Evolutionary conservation across 169 alveolate genomes (phyloP), one percentile per base, ranked within the genome.

Genomic region (Babesia ovata): DNA sequence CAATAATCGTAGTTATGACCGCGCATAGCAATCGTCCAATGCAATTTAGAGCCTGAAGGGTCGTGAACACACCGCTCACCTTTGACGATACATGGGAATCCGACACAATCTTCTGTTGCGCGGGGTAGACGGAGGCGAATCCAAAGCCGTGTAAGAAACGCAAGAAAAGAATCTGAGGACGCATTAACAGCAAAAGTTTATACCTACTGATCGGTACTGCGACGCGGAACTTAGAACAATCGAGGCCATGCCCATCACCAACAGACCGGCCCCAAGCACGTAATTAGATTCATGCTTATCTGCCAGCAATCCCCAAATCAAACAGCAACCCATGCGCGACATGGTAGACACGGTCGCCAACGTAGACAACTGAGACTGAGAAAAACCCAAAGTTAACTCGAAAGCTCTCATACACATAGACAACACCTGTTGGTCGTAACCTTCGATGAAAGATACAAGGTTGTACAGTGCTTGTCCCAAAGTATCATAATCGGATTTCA

Each of bases 341-440:
- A 36, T 58, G n/a, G 26, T 21, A 36, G n/a, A 36, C 66, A 36
- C 66, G 1, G 66, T 13, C 7, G 45, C 46, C 24, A 58, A n/a
- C 22, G 26, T 13, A 22, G 66, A 14, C 10, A 21, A 8, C 46
- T 13, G 26, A 14, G 42, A 0, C 10, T 13, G 66, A 6, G 66
- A 58, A 4, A 58, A 21, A 13, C 66, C 66, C 21, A 58, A 33
- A 14, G 66, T 17, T 6, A 58, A 13, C 66, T 58, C 66, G 49
- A 58, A 58, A n/a, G 66, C 66, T 2, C 66, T 7, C 66, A 58
- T 58, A 21, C 66, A 58, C 42, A 58, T 21, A 6, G 46, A 17
- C 50, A 58, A 8, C 28, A 33, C 26, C 48, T 58, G 66, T 9
- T 17, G 24, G 26, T 58, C 66, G 48, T 58, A 58, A 9, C 66